Evolutionary conservation across 768 basidiomycete species (phyloP), one percentile per base, ranked within the genome.

Genomic region (Suillus occidentalis): DNA sequence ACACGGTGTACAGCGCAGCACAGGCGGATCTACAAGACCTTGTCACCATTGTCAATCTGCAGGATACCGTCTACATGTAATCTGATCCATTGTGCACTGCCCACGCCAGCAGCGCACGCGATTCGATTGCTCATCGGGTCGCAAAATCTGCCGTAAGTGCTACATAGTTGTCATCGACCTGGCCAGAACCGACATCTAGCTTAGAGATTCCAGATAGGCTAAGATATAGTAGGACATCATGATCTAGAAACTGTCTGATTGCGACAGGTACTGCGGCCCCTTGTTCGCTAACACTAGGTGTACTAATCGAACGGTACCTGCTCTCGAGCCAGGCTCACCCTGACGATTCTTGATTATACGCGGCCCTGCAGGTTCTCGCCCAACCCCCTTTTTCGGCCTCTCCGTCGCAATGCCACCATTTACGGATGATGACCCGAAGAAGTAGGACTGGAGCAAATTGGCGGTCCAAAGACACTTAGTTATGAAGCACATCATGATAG

Each of bases 11-110:
- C 1, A 47, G 40, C n/a, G 10, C 45, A n/a, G n/a, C n/a, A 42
- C 55, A 55, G 65, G 55, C 60, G 39, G 60, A 71, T 70, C 62
- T 71, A 67, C 70, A 63, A 70, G n/a, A 31, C 42, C 60, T 71
- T 71, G 65, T 68, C 69, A 20, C 63, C 62, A 16, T 36, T 16
- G 57, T 57, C 58, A 4, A 57, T 67, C 61, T 70, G 70, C 62
- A 70, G 53, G 28, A 71, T 65, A 39, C 70, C 70, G 20, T 68
- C 62, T 37, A 63, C 49, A 47, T 45, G 56, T 67, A 66, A 14
- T 14, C 42, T 16, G 50, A 36, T n/a, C 52, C 53, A 4, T 57
- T 36, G 16, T 58, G n/a, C 1, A 64, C 28, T 28, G 28, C 31
- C 31, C 31, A 31, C 18, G 3, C 68, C 50, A n/a, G 57, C 60